Evolutionary conservation across 78 protist species (phyloP).

Genomic region (Chrysochromulina parva): DNA sequence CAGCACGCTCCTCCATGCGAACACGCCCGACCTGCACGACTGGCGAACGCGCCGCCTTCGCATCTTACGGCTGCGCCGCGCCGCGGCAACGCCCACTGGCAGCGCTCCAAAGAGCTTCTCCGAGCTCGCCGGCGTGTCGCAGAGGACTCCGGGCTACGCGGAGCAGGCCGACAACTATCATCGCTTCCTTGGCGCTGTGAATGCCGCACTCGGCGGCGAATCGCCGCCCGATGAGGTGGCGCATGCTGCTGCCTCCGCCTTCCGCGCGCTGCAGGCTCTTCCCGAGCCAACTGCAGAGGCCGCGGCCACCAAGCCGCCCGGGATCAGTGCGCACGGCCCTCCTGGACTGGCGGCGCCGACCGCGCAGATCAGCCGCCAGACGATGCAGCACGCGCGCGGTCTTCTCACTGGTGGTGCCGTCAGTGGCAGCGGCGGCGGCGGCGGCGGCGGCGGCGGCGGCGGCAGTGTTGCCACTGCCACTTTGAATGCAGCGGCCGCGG

Average conservation of each 20-base stretch:
- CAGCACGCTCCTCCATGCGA: too few species aligned
- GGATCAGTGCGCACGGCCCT: too few species aligned
- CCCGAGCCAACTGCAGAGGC: too few species aligned
- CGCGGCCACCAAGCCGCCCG: too few species aligned
- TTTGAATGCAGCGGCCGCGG: too few species aligned
- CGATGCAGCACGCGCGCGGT: not conserved
- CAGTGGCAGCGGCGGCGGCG: not conserved
- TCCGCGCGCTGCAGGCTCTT: conserved; percentile 12
- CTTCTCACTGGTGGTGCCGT: not conserved
- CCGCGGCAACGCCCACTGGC: too few species aligned
- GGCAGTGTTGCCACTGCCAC: too few species aligned
- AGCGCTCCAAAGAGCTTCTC: too few species aligned
- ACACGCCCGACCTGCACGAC: too few species aligned
- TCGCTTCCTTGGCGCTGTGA: not conserved
- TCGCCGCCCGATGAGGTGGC: not conserved
- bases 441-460: not conserved
- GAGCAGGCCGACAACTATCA: not conserved
- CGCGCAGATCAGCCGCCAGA: not conserved
- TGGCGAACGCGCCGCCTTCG: too few species aligned
- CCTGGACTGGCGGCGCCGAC: too few species aligned
- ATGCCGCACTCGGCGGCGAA: not conserved
- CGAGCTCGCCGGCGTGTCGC: not conserved
- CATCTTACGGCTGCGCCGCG: too few species aligned
- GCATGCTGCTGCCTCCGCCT: not conserved
- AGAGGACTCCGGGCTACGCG: not conserved